Base-by-base conservation (phyloP, 495 filamentous ascomycete genomes). In the Neurospora cerealis region DNA sequence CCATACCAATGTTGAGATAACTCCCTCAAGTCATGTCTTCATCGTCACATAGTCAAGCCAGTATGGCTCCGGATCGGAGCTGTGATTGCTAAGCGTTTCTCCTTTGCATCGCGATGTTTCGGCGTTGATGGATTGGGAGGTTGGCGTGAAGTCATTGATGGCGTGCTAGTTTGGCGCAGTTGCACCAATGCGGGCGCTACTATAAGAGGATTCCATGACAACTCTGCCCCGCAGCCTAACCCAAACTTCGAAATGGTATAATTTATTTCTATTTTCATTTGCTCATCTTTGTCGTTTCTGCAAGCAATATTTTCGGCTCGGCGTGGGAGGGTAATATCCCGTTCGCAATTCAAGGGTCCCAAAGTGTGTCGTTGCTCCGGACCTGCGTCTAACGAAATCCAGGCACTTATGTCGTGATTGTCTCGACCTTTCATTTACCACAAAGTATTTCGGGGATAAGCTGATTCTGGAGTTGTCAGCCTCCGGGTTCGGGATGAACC, bases 91-190 rank as follows among this genome's bases (percentile, higher is more conserved):
- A 7, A 62, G 24, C 24, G 6, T 15, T 8, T 17, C 4, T 34
- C 5, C 54, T 62, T 62, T 19, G 17, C 24, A 46, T 21, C 39
- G 15, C 73, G 69, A 44, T 37, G 32, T 19, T 5, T 44, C 19
- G 42, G 69, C 70, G 46, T 36, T 71, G 36, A 19, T 7, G 37
- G 7, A 39, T 24, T 17, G 8, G 34, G 73, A 13, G 54, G 48
- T 69, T 37, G 37, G 48, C 28, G 39, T 40, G 28, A 60, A 62
- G 46, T 69, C 69, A 73, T 62, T 72, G 72, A 80, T 80, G 73
- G 74, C 78, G 78, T 77, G 69, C 77, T 80, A 69, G 24, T 41
- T 54, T 70, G 62, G 70, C 54, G 72, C 75, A 41, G 77, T 80
- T 74, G 77, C 75, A 77, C 66, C 69, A 71, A 69, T 38, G 36